These are phyloP conservation scores for Didymella arachidicola DNA, from an alignment of 2,329 filamentous ascomycete genomes.

Conservation along the genomic window DNA sequence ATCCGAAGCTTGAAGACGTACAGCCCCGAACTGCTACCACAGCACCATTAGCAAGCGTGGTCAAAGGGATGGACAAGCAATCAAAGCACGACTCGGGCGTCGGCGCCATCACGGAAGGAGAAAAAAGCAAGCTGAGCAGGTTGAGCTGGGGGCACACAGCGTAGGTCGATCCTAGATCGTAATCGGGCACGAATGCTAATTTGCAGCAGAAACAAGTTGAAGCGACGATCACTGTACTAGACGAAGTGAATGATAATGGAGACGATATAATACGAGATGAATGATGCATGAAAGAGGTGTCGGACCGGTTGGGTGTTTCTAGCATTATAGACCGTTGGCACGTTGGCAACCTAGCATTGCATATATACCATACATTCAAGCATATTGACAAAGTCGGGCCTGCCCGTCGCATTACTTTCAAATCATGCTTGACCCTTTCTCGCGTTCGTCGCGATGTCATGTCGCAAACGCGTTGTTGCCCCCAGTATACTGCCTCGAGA, in stretches of 20 bases:
- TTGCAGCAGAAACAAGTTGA: slow-evolving; percentile 8
- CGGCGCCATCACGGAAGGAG: slow-evolving; percentile 4
- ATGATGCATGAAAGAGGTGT: not conserved
- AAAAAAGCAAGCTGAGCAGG: slow-evolving; percentile 12
- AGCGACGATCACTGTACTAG: slow-evolving; percentile 15
- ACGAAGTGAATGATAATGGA: too few species aligned
- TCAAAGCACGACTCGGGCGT: slow-evolving; percentile 14
- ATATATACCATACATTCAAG: slow-evolving; percentile 1
- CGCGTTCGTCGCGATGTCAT: too few species aligned
- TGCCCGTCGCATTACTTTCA: not conserved
- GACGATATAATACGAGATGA: not conserved
- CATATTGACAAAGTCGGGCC: not conserved
- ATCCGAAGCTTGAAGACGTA: slow-evolving; percentile 1
- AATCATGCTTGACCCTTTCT: not conserved
- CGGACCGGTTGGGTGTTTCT: not conserved
- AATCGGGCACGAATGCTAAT: not conserved
- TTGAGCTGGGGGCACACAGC: slow-evolving; percentile 17
- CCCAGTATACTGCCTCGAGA: too few species aligned
- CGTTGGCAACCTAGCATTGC: not conserved
- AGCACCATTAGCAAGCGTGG: not conserved
- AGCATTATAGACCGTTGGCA: slow-evolving; percentile 1
- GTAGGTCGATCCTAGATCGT: slow-evolving; percentile 1
- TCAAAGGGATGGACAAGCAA: slow-evolving; percentile 5
- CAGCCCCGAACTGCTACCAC: not conserved
- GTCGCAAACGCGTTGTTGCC: too few species aligned